Conservation (phyloP, 2,329 filamentous ascomycete species). For the Cucurbitaria berberidis region DNA sequence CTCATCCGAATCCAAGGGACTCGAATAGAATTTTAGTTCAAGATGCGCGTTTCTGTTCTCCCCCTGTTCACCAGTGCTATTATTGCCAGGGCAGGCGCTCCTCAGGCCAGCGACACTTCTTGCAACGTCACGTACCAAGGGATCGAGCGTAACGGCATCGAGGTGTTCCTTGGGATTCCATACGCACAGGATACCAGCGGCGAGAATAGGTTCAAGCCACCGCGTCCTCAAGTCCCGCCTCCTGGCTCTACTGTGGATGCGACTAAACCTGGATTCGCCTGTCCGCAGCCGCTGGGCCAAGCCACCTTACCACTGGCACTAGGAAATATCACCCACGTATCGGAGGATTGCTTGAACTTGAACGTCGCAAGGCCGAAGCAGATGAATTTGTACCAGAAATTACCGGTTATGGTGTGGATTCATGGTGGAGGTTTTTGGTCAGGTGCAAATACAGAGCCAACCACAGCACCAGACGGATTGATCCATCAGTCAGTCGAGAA, state of each 20-base stretch:
- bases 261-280: constrained; percentile 52
- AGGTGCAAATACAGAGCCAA: constrained; percentile 42
- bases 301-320: constrained; percentile 37
- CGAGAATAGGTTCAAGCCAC: constrained; percentile 56
- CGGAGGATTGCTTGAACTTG: constrained; percentile 66
- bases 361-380: constrained; percentile 64
- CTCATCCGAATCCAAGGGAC: background rate
- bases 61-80: constrained; percentile 9
- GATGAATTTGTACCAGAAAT: constrained; percentile 35
- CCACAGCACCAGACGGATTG: constrained; percentile 53
- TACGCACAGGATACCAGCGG: constrained; percentile 57
- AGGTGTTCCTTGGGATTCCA: constrained; percentile 57
- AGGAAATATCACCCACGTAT: constrained; percentile 44
- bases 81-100: constrained; percentile 8
- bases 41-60: constrained; percentile 9
- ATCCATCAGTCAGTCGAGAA: constrained; percentile 56
- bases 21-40: background rate
- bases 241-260: constrained; percentile 49
- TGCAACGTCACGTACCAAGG: constrained; percentile 53
- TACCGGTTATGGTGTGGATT: constrained; percentile 67
- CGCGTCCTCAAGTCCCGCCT: constrained; percentile 42
- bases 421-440: constrained; percentile 56
- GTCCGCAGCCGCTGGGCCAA: constrained; percentile 51
- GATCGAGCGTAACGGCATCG: constrained; percentile 52
- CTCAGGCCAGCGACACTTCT: constrained; percentile 3